A percentile compares a stretch with the other conserved stretches of the same genome.
phyloP scores from a whole-genome alignment of 2,329 filamentous ascomycete genomes.

The Cladophialophora immunda region DNA sequence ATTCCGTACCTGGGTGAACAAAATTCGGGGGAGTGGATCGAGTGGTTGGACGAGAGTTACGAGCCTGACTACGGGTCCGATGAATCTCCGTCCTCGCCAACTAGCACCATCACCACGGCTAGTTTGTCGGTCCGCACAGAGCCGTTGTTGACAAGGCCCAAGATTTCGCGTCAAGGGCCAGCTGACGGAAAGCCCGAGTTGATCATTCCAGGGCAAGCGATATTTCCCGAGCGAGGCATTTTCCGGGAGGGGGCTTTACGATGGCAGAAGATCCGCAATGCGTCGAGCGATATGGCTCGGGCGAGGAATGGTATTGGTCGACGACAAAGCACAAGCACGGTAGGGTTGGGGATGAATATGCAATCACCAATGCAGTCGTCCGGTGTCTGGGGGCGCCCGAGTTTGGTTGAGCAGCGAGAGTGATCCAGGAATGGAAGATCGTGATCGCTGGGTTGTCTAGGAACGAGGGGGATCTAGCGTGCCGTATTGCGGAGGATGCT shows the following conservation, averaged over 20 bases:
- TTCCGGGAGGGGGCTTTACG: no score
- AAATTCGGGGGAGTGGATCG: slow-evolving; percentile 15
- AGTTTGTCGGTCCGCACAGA: slow-evolving; percentile 4
- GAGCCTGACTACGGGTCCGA: slow-evolving; percentile 19
- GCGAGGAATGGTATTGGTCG: slow-evolving; percentile 1
- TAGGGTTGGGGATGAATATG: no score
- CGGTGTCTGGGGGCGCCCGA: no score
- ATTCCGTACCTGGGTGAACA: slow-evolving; percentile 11
- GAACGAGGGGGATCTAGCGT: no score
- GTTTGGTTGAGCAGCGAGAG: no score
- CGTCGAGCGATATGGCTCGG: slow-evolving; percentile 10
- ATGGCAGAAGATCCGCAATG: slow-evolving; percentile 12
- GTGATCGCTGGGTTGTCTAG: no score
- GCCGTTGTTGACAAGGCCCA: slow-evolving; percentile 11
- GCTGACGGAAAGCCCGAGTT: background rate
- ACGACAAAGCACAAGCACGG: no score
- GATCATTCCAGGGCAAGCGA: slow-evolving; percentile 6
- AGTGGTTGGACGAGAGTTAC: slow-evolving; percentile 10
- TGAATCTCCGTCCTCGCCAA: slow-evolving; percentile 16
- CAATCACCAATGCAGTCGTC: no score
- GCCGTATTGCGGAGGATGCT: no score
- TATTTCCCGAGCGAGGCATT: no score
- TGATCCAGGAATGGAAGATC: no score
- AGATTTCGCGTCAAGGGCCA: slow-evolving; percentile 8
- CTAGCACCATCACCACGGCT: no score